These are phyloP conservation scores for Vitis vinifera DNA, from an alignment of 164 flowering plant genomes.

Conservation along the genomic window ASM3070453v1 NC_081813.1:1960001-1960500, in stretches of 20 bases:
- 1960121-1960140: too few relatives aligned
- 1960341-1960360: neutral
- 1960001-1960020: neutral
- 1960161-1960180: too few relatives aligned
- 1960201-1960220: too few relatives aligned
- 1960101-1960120: too few relatives aligned
- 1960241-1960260: constrained; percentile 65
- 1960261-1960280: constrained; percentile 68
- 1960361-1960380: too few relatives aligned
- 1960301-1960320: constrained; percentile 80
- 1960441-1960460: constrained; percentile 81
- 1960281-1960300: constrained; percentile 70
- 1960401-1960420: constrained; percentile 60
- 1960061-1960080: too few relatives aligned
- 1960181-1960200: too few relatives aligned
- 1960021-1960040: too few relatives aligned
- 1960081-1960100: too few relatives aligned
- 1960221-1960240: neutral
- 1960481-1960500: constrained; percentile 85
- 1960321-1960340: constrained; percentile 74
- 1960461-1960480: constrained; percentile 82
- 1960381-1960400: constrained; percentile 7
- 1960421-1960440: constrained; percentile 81
- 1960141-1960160: too few relatives aligned
- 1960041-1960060: too few relatives aligned